A percentile compares a stretch with the other conserved stretches of the same genome.
These are phyloP conservation scores for Brasenia schreberi DNA, from an alignment of 164 flowering plant genomes.

Conservation along the genomic window DNA sequence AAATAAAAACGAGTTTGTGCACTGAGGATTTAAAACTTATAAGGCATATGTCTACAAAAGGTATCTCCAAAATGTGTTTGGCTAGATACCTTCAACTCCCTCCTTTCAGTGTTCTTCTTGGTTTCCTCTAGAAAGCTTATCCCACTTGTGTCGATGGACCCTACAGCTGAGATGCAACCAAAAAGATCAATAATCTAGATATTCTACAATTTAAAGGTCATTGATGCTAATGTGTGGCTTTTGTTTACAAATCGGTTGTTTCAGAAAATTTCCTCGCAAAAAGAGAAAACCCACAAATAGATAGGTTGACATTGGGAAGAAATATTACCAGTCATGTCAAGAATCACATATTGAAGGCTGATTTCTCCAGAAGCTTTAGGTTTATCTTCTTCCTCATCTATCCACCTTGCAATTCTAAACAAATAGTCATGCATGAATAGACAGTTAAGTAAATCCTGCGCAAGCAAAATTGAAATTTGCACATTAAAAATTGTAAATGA, in stretches of 20 bases:
- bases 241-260: too few species aligned
- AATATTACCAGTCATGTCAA: slow-evolving; percentile 45
- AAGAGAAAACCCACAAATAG: too few species aligned
- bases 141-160: slow-evolving; percentile 78
- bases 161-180: slow-evolving; percentile 31
- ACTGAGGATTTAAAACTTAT: too few species aligned
- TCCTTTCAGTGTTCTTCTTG: slow-evolving; percentile 36
- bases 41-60: too few species aligned
- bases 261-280: too few species aligned
- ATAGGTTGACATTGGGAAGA: background rate
- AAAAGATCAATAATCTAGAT: background rate
- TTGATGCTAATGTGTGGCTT: too few species aligned
- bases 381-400: slow-evolving; percentile 66
- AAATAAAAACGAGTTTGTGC: too few species aligned
- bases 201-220: too few species aligned
- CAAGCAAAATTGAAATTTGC: too few species aligned
- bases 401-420: slow-evolving; percentile 44
- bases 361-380: slow-evolving; percentile 26
- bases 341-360: slow-evolving; percentile 52
- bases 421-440: too few species aligned
- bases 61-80: background rate
- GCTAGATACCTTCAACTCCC: slow-evolving; percentile 44
- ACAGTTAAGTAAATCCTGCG: too few species aligned
- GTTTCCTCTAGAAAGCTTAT: slow-evolving; percentile 64
- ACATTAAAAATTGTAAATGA: background rate